phyloP scores from a whole-genome alignment of 2,329 filamentous ascomycete genomes.

The Fonsecaea erecta region DNA sequence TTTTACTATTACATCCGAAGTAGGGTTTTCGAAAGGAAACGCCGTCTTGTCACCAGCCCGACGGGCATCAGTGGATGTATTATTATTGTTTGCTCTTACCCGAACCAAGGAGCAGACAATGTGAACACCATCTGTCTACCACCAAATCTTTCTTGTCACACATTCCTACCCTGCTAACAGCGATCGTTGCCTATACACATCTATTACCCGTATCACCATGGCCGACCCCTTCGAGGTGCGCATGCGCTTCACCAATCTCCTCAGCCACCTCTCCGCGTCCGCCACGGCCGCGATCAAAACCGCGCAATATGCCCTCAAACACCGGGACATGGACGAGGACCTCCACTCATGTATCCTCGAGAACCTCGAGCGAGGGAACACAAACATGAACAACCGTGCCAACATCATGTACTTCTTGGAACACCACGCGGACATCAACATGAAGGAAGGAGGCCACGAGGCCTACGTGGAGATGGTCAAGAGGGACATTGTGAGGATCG shows the following conservation, averaged over 20 bases:
- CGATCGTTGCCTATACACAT: constrained; percentile 5
- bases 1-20: not conserved
- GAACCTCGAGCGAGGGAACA: constrained; percentile 80
- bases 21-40: not conserved
- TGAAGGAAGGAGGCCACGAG: constrained; percentile 69
- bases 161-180: not conserved
- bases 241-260: constrained; percentile 90
- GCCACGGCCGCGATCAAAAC: constrained; percentile 89
- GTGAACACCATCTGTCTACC: not conserved
- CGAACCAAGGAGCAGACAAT: not conserved
- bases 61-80: no score
- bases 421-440: constrained; percentile 84
- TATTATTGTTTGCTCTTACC: not conserved
- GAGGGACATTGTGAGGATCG: constrained; percentile 85
- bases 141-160: not conserved
- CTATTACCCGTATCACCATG: constrained; percentile 61
- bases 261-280: constrained; percentile 89
- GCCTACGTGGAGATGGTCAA: constrained; percentile 95
- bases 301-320: constrained; percentile 91
- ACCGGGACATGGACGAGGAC: constrained; percentile 94
- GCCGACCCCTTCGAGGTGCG: constrained; percentile 96
- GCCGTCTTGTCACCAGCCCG: no score
- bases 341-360: constrained; percentile 96
- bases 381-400: constrained; percentile 93
- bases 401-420: constrained; percentile 99